A percentile compares a stretch with the other conserved stretches of the same genome.
phyloP scores from a whole-genome alignment of 768 basidiomycete genomes.

The Sporobolomyces phaffii region DNA sequence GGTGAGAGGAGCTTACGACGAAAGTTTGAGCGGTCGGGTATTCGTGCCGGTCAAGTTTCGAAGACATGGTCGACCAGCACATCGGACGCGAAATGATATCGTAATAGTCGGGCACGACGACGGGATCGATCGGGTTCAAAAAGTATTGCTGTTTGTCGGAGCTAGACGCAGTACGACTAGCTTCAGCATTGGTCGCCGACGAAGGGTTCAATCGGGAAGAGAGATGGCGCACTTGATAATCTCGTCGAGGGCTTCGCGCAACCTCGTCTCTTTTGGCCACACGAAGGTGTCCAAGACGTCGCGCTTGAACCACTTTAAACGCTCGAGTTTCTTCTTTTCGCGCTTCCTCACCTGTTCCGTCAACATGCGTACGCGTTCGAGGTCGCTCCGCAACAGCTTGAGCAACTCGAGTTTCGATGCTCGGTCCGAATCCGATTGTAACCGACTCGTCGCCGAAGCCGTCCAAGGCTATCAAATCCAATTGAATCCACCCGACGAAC shows the following conservation, averaged over 20 bases:
- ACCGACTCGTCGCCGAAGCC: constrained; percentile 57
- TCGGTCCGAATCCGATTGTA: constrained; percentile 76
- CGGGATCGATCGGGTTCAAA: constrained; percentile 65
- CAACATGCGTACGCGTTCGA: constrained; percentile 65
- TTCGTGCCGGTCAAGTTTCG: constrained; percentile 81
- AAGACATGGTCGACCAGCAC: constrained; percentile 83
- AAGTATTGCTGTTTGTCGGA: constrained; percentile 57
- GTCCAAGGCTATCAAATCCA: constrained; percentile 68
- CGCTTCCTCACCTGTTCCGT: constrained; percentile 66
- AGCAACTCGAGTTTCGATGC: constrained; percentile 66
- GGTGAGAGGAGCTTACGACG: constrained; percentile 44
- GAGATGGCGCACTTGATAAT: constrained; percentile 58
- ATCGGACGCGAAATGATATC: constrained; percentile 83
- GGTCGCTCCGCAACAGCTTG: constrained; percentile 63
- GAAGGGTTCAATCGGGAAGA: not conserved
- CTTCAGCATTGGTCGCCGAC: not conserved
- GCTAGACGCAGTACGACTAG: no score
- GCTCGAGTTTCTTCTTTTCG: constrained; percentile 70
- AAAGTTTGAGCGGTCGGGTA: constrained; percentile 71
- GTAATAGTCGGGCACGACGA: constrained; percentile 82
- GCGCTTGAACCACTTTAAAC: constrained; percentile 61
- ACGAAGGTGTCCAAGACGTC: constrained; percentile 57
- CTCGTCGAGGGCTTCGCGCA: constrained; percentile 63
- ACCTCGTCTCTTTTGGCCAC: constrained; percentile 59
- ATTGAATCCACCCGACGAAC: not conserved